phyloP scores from a whole-genome alignment of 2,329 filamentous ascomycete genomes.

The Raffaelea ambrosiae region DNA sequence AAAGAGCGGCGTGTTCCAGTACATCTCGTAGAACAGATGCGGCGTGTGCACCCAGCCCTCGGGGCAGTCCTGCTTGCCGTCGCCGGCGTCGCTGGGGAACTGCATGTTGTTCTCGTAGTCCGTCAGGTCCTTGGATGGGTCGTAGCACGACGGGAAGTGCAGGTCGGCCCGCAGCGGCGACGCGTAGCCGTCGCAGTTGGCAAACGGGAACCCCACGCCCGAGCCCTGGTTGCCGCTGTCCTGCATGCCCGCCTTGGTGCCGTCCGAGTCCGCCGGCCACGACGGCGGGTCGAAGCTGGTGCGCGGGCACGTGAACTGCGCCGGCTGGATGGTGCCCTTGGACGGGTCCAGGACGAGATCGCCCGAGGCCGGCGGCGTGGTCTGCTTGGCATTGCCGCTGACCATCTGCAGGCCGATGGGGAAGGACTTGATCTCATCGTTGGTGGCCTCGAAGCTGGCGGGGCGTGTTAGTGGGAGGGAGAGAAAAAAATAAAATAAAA shows the following conservation, averaged over 20 bases:
- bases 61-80: conserved; percentile 45
- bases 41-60: conserved; percentile 45
- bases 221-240: conserved; percentile 45
- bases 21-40: conserved; percentile 50
- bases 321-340: conserved; percentile 41
- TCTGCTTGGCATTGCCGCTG: conserved; percentile 51
- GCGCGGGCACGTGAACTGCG: conserved; percentile 55
- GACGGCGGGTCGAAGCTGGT: conserved; percentile 36
- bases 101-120: conserved; percentile 58
- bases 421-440: conserved; percentile 61
- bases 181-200: conserved; percentile 55
- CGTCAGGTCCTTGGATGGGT: conserved; percentile 50
- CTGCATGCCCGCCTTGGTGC: conserved; percentile 43
- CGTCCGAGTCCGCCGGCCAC: conserved; percentile 47
- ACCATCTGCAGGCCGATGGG: conserved; percentile 65
- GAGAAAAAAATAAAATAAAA: background rate
- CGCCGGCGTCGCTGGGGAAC: conserved; percentile 42
- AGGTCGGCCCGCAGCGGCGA: conserved; percentile 58
- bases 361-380: conserved; percentile 46
- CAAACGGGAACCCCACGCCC: conserved; percentile 60
- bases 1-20: conserved; percentile 51
- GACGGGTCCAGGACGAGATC: conserved; percentile 41
- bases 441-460: conserved; percentile 47
- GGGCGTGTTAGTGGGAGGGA: background rate
- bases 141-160: conserved; percentile 68